A percentile compares a stretch with the other conserved stretches of the same genome.
Conservation (phyloP, 495 filamentous ascomycete genomes). For the Lepraria neglecta region DNA sequence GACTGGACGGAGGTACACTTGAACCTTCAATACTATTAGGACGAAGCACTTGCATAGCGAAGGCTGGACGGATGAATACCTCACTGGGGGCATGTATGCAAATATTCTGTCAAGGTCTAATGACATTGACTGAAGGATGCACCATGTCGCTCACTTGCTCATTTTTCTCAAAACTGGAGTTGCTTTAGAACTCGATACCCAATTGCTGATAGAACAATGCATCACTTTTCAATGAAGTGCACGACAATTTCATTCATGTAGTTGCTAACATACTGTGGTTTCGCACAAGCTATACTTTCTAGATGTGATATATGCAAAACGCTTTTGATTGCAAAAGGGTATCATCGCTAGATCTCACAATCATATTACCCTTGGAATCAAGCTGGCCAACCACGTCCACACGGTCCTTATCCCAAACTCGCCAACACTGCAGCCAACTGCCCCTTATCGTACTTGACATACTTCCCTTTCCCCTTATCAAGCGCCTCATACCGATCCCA, state of each 20-base stretch:
- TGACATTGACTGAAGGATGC: too few species aligned
- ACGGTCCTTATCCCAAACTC: slow-evolving; percentile 27
- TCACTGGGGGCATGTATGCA: too few species aligned
- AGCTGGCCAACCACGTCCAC: too few species aligned
- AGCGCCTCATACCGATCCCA: slow-evolving; percentile 97
- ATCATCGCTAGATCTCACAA: neutral
- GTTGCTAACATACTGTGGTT: too few species aligned
- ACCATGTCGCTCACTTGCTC: too few species aligned
- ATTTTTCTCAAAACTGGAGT: too few species aligned
- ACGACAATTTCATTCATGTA: too few species aligned
- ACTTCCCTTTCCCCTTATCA: slow-evolving; percentile 94
- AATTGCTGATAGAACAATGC: neutral
- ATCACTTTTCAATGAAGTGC: too few species aligned
- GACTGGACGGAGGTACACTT: neutral
- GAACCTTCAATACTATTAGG: neutral
- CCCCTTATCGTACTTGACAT: slow-evolving; percentile 92
- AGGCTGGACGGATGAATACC: neutral
- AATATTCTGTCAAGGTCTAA: too few species aligned
- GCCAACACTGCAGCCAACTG: slow-evolving; percentile 45
- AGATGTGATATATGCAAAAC: neutral
- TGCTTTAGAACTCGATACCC: slow-evolving; percentile 1
- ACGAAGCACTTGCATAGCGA: slow-evolving; percentile 5
- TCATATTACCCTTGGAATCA: too few species aligned
- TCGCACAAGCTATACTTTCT: neutral
- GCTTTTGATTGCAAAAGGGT: neutral